Evolutionary conservation across 306 rosid genomes (phyloP), one percentile per base, ranked within the genome.

Genomic region (Cicer cuneatum): DNA sequence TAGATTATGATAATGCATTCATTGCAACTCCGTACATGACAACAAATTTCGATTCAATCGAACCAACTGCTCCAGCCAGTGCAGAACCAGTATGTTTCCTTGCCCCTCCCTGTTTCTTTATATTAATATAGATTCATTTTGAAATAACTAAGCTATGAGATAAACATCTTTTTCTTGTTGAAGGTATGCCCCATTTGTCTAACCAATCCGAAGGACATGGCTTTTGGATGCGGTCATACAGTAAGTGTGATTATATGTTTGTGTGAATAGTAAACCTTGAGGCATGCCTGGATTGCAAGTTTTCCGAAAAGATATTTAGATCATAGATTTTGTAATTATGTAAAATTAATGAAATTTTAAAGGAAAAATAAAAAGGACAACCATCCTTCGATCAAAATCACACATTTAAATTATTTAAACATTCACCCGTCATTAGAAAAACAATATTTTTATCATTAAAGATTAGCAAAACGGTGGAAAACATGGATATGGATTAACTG

Each of bases 161-260:
- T 21, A 12, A 69, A 41, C 53, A 13, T 59, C 15, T 61, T 68
- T 81, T 12, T 42, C 40, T 66, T 85, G 45, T 80, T 80, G 45
- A 71, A 93, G 98, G 90, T 85, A 66, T 94, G 98, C 75, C 97
- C 97, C 35, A 78, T 94, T 80, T 94, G 98, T 85, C 87, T 91
- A 62, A 86, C 89, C 47, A 90, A 94, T 77, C 98, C 95, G 5
- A 94, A 86, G 89, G 90, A 94, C 80, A 87, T 94, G 98, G 98
- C 98, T 82, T 94, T 94, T 78, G 96, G 91, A 82, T 94, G 98
- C 41, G 98, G 98, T 69, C 98, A 94, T 76, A 85, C 89, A 15
- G 98, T 94, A 82, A 88, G 93, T 85, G 66, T 24, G 9, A 66
- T 77, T 62, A 54, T 35, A 59, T 59, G 11, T 43, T 71, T 57